A percentile compares a stretch with the other conserved stretches of the same genome.
Evolutionary conservation across 192 early-diverging fungal species (phyloP).

Genomic region (Helicostylum pulchrum): DNA sequence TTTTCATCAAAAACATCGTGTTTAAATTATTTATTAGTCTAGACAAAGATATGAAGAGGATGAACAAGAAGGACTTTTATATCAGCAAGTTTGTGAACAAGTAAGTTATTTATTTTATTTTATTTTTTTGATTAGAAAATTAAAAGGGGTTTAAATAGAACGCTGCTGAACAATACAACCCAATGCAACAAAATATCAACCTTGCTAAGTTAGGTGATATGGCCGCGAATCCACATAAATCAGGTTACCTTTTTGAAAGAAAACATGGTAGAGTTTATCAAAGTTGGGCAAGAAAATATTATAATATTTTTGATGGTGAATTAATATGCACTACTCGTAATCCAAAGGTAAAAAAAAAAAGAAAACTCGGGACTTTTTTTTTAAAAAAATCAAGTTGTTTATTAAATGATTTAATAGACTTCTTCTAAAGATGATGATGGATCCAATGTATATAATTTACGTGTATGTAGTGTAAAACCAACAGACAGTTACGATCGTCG

Average conservation of each 20-base stretch:
- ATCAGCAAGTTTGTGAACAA: conserved; percentile 31
- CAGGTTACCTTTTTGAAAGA: conserved; percentile 81
- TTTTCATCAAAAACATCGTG: too few relatives aligned
- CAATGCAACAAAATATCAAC: conserved; percentile 15
- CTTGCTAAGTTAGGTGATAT: not conserved
- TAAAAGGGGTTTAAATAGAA: not conserved
- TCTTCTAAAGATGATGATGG: conserved; percentile 57
- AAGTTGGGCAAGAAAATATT: conserved; percentile 78
- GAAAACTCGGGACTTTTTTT: not conserved
- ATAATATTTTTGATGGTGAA: conserved; percentile 61
- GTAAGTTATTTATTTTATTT: conserved; percentile 14
- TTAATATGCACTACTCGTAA: conserved; percentile 49
- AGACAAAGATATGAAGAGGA: conserved; percentile 36
- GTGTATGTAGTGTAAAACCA: conserved; percentile 72
- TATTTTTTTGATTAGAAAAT: too few relatives aligned
- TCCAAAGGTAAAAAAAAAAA: conserved; percentile 22
- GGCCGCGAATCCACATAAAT: conserved; percentile 6
- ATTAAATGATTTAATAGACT: conserved; percentile 17
- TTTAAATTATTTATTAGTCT: conserved; percentile 18
- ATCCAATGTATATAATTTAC: conserved; percentile 57
- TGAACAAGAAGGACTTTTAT: conserved; percentile 18
- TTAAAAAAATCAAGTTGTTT: not conserved
- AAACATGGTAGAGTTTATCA: conserved; percentile 70
- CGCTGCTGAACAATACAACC: conserved; percentile 11
- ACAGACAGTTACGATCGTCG: conserved; percentile 63